Evolutionary conservation across 192 early-diverging fungal species (phyloP), one percentile per base, ranked within the genome.

Genomic region (Polychytrium aggregatum): DNA sequence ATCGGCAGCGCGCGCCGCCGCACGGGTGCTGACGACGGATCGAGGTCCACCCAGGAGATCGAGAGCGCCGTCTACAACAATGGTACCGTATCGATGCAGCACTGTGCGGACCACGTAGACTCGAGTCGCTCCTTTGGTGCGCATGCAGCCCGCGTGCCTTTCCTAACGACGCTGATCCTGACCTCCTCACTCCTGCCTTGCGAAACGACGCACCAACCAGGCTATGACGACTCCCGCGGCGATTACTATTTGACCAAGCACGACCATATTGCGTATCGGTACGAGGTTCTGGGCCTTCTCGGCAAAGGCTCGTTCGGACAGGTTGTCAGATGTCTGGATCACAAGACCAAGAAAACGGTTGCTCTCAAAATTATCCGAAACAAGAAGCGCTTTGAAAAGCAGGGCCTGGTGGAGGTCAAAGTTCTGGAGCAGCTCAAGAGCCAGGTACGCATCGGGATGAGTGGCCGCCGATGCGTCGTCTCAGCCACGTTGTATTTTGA

Each of bases 281-380:
- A 95, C 65, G 95, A 98, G 63, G 68, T 98, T 22, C 45, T 93
- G 37, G 84, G 86, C 17, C 68, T 87, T 41, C 64, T 98, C 34
- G 95, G 95, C 44, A 92, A 97, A 60, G 89, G 87, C 11, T 84
- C 86, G 8, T 98, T 98, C 63, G 94, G 94, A 13, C 90, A 96
- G 52, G 92, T 96, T 7, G 72, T 92, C 51, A 88, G 88, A 46
- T 92, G 88, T 52, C 83, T 78, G 48, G 94, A 98, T 65, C 94
- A 98, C 70, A 92, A 90, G 54, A 79, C 82, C 0, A 88, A 86
- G 33, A 69, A 74, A 26, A 70, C 82, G 44, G 86, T 88, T 30
- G 95, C 92, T 10, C 72, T 96, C 41, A 96, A 96, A 67, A 84
- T 96, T 35, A 98, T 96, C 46, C 70, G 90, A 41, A 98, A 96